These are phyloP conservation scores for Chalaropsis ovoidea DNA, from an alignment of 2,329 filamentous ascomycete species.

Conservation along the genomic window DNA sequence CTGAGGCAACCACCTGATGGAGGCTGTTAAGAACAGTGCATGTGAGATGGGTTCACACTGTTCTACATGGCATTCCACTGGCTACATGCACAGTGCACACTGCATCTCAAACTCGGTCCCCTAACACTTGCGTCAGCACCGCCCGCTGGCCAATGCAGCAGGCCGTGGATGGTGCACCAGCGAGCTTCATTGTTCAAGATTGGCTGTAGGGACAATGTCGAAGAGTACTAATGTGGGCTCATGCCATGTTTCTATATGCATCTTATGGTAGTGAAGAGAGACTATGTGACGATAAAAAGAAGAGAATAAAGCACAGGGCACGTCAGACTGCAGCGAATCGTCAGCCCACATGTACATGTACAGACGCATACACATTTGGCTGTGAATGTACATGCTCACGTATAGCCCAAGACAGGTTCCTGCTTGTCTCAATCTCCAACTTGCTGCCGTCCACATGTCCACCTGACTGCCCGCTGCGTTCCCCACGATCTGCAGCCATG, in stretches of 20 bases:
- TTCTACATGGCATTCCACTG: neutral
- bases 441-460: constrained; percentile 1
- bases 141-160: neutral
- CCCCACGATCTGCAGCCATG: constrained; percentile 1
- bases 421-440: constrained; percentile 15
- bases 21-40: neutral
- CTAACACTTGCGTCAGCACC: constrained; percentile 15
- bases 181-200: neutral
- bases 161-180: neutral
- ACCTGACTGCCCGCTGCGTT: neutral
- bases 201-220: neutral
- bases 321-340: neutral
- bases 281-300: neutral
- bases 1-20: neutral
- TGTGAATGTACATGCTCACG: neutral
- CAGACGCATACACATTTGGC: neutral
- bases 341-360: neutral
- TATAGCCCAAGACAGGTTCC: neutral
- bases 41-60: neutral
- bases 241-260: too few relatives aligned
- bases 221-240: too few relatives aligned
- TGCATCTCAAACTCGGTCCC: neutral
- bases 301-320: neutral
- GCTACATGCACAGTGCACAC: neutral
- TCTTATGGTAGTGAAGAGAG: too few relatives aligned